Base-by-base conservation (phyloP, 2,329 filamentous ascomycete species). In the Beauveria brongniartii region DNA sequence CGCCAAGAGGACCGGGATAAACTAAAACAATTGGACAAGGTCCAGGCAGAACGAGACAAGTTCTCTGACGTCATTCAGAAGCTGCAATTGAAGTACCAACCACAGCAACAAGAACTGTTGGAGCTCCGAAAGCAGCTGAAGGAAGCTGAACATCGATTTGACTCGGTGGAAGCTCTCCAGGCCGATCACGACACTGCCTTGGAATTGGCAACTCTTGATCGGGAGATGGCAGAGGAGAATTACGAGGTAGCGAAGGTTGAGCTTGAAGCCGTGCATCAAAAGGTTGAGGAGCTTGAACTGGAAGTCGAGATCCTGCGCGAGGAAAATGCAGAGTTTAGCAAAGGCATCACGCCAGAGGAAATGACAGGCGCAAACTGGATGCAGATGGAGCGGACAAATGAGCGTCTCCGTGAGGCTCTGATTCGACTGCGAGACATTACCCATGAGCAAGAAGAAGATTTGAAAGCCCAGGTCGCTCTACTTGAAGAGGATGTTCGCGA, bases 211-310 rank as follows among this genome's bases (percentile, higher is more conserved):
- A 88, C 90, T 0, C 78, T 99, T 28, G 94, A 99, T 71, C 86
- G 91, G 50, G 93, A 99, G 73, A 96, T 97, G 90, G 94, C 94
- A 0, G 92, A 99, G 73, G 93, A 97, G 74, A 91, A 87, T 48
- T 88, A 90, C 0, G 94, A 97, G 66, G 85, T 88, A 20, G 79
- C 89, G 55, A 94, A 92, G 71, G 82, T 84, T 1, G 92, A 99
- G 69, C 77, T 95, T 26, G 90, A 96, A 43, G 82, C 85, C 2
- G 73, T 96, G 58, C 90, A 91, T 68, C 77, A 83, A 62, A 91
- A 87, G 69, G 76, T 86, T 1, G 92, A 97, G 71, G 92, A 97
- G 72, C 78, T 96, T 8, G 87, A 94, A 67, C 78, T 97, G 10
- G 93, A 99, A 71, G 82, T 93, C 1, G 93, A 97, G 50, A 87